Base-by-base conservation (phyloP, 768 basidiomycete genomes). In the Cystoderma amianthinum region DNA sequence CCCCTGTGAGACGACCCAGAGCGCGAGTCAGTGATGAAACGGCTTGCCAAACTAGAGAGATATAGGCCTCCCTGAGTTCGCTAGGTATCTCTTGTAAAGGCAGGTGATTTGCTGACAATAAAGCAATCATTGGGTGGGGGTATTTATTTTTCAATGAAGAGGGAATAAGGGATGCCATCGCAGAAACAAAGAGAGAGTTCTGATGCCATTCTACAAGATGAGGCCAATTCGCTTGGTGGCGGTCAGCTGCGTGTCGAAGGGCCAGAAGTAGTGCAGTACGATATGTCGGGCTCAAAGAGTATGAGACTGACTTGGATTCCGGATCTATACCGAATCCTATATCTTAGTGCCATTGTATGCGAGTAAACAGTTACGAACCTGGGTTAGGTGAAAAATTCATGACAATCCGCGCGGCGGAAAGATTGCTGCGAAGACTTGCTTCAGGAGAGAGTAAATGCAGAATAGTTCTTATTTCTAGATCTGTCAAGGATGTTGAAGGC, bases 391-490 rank as follows among this genome's bases (percentile, higher is more conserved):
- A 44, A n/a, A 37, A 2, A 11, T 39, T 44, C 16, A 13, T 30
- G 21, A 44, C 17, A 4, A 33, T 46, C 41, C 36, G 22, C 3
- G 41, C 41, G 20, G 45, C 45, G 17, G 45, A 22, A 3, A 46
- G 36, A 20, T 42, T 46, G 25, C 41, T 42, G n/a, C 45, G 45
- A 38, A 46, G 34, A 17, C 45, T 46, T 4, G 41, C 44, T 32
- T 45, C 44, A 13, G 45, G 45, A 9, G 45, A 46, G 13, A 46
- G 20, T 17, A 46, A 30, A 15, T 42, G 41, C 15, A 42, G 17
- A 3, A 42, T 38, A 6, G 36, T 46, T 21, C 36, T 39, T 4
- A 44, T 22, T 35, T 24, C 37, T 17, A 39, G 38, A 18, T 44
- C 43, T 3, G 43, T 20, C 11, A 33, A 44, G 18, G n/a, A 36